These are phyloP conservation scores for Closterium sp. DNA, from an alignment of 139 green algal species.

Conservation along the genomic window DNA sequence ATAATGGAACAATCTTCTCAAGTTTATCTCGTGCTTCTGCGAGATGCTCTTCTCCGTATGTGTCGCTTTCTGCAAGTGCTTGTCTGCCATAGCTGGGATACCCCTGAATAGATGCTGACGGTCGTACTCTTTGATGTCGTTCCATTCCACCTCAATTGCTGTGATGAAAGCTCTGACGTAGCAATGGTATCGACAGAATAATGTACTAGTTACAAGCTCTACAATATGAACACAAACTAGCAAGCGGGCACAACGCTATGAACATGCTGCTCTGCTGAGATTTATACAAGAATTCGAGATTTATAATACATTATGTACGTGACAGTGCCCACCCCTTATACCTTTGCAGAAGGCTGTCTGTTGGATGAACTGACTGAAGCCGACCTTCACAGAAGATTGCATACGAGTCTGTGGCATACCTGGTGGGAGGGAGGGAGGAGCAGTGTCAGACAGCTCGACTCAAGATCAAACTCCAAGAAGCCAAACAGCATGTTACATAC, in stretches of 20 bases:
- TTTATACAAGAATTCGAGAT: background rate
- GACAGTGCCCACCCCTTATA: background rate
- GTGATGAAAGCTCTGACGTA: too few relatives aligned
- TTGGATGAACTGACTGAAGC: background rate
- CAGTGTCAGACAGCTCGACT: background rate
- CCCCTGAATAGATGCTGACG: too few relatives aligned
- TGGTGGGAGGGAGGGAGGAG: background rate
- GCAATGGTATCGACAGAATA: too few relatives aligned
- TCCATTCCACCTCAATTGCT: too few relatives aligned
- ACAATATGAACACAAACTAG: background rate
- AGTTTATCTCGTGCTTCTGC: too few relatives aligned
- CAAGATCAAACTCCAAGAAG: background rate
- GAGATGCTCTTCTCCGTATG: too few relatives aligned
- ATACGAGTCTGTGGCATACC: background rate
- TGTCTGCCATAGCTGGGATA: too few relatives aligned
- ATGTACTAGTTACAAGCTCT: background rate
- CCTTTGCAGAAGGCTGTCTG: background rate
- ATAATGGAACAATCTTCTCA: background rate
- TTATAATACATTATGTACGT: background rate
- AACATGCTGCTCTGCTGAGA: background rate
- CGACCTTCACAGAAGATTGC: background rate
- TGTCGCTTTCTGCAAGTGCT: too few relatives aligned
- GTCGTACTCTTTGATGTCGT: too few relatives aligned
- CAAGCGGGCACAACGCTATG: background rate
- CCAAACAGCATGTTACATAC: background rate